A percentile compares a stretch with the other conserved stretches of the same genome.
These are phyloP conservation scores for Magnolia officinalis DNA, from an alignment of 164 flowering plant genomes.

Conservation along the genomic window DNA sequence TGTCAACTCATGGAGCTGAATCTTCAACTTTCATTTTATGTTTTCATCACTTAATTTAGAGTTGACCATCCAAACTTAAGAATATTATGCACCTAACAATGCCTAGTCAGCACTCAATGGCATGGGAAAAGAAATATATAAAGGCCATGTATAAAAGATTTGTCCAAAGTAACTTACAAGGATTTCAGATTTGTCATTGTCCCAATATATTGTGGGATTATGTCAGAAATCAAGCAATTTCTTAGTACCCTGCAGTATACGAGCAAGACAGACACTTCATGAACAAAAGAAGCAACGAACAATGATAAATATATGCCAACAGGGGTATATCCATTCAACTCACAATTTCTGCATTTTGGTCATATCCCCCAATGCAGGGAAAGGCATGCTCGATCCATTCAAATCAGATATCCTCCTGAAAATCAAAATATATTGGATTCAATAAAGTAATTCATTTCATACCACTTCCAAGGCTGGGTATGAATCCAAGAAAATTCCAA, in stretches of 20 bases:
- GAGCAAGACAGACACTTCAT: background rate
- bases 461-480: background rate
- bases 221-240: conserved; percentile 51
- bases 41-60: no score
- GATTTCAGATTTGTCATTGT: conserved; percentile 21
- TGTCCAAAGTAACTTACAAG: conserved; percentile 37
- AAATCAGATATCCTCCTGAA: conserved; percentile 73
- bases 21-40: no score
- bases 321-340: conserved; percentile 23
- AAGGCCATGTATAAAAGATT: background rate
- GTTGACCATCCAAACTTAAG: no score
- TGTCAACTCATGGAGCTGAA: no score
- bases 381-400: conserved; percentile 32
- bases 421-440: background rate
- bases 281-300: background rate
- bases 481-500: background rate
- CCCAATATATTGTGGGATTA: conserved; percentile 50
- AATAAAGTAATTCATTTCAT: background rate
- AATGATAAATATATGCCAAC: background rate
- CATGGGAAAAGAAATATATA: background rate
- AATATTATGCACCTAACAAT: no score
- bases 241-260: conserved; percentile 48
- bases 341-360: conserved; percentile 36
- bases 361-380: conserved; percentile 51
- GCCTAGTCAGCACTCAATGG: background rate